Evolutionary conservation across 1,284 basidiomycete genomes (phyloP).

Genomic region (Fomes fomentarius): DNA sequence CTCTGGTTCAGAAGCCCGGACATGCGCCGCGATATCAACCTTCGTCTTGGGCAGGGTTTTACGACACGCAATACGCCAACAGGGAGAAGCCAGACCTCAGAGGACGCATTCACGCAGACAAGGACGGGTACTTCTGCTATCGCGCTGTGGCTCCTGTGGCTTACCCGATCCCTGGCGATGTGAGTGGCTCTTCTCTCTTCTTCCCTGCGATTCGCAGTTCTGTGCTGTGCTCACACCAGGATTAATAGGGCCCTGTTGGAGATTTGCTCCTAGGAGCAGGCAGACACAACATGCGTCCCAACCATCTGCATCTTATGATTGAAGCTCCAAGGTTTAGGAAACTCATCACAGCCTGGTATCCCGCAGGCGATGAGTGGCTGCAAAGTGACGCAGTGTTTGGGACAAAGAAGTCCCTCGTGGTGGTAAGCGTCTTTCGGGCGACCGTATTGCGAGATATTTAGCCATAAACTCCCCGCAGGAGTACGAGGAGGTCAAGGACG

Average conservation of each 20-base stretch:
- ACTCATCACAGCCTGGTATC: constrained; percentile 77
- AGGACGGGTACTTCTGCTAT: constrained; percentile 73
- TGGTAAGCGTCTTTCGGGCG: constrained; percentile 44
- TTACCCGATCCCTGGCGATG: constrained; percentile 83
- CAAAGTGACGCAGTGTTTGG: constrained; percentile 80
- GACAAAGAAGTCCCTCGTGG: constrained; percentile 65
- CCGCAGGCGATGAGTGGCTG: constrained; percentile 69
- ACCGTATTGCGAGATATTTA: constrained; percentile 1
- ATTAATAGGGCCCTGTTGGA: constrained; percentile 75
- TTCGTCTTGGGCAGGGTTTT: constrained; percentile 43
- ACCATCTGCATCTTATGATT: constrained; percentile 79
- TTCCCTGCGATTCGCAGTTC: constrained; percentile 5
- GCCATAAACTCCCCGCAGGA: constrained; percentile 39
- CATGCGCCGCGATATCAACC: not conserved
- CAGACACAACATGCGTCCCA: constrained; percentile 80
- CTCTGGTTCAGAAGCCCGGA: constrained; percentile 15
- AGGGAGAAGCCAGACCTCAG: constrained; percentile 75
- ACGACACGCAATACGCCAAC: constrained; percentile 66
- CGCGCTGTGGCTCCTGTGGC: constrained; percentile 78
- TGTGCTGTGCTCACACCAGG: constrained; percentile 7
- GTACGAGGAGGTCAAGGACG: constrained; percentile 52
- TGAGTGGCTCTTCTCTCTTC: constrained; percentile 30
- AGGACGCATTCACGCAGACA: constrained; percentile 64
- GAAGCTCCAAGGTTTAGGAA: constrained; percentile 72
- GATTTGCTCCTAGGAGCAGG: constrained; percentile 58